A percentile compares a stretch with the other conserved stretches of the same genome.
Conservation (phyloP, 495 filamentous ascomycete species). For the Neurospora pannonica region DNA sequence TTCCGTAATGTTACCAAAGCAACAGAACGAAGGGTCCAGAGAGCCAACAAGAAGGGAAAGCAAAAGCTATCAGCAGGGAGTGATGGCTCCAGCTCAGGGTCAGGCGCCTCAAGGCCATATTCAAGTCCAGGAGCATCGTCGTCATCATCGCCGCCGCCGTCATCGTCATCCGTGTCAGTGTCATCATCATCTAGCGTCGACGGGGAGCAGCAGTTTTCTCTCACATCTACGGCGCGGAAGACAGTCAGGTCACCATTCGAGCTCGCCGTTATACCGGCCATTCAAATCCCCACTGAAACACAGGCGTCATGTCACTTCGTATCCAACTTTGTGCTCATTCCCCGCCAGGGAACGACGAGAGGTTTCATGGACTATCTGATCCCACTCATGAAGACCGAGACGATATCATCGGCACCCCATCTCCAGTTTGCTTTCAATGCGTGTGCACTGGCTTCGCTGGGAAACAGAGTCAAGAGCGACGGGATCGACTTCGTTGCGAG, state of each 20-base stretch:
- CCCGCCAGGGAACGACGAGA: conserved; percentile 29
- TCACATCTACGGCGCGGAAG: background rate
- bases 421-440: conserved; percentile 44
- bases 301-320: conserved; percentile 47
- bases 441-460: conserved; percentile 47
- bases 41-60: conserved; percentile 25
- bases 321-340: conserved; percentile 45
- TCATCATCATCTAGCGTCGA: background rate
- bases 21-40: conserved; percentile 42
- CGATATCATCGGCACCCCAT: background rate
- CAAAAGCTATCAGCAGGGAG: background rate
- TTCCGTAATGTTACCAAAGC: conserved; percentile 57
- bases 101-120: background rate
- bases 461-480: conserved; percentile 34
- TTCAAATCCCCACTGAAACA: conserved; percentile 32
- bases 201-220: background rate
- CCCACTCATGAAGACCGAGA: conserved; percentile 41
- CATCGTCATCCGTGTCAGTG: background rate
- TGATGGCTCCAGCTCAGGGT: background rate
- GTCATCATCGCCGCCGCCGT: background rate
- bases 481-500: conserved; percentile 23
- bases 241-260: conserved; percentile 6
- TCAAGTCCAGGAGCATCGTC: background rate
- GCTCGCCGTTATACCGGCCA: conserved; percentile 16
- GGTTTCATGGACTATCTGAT: conserved; percentile 51